These are phyloP conservation scores for Termitomyces sp. DNA, from an alignment of 768 basidiomycete species.

Conservation along the genomic window DNA sequence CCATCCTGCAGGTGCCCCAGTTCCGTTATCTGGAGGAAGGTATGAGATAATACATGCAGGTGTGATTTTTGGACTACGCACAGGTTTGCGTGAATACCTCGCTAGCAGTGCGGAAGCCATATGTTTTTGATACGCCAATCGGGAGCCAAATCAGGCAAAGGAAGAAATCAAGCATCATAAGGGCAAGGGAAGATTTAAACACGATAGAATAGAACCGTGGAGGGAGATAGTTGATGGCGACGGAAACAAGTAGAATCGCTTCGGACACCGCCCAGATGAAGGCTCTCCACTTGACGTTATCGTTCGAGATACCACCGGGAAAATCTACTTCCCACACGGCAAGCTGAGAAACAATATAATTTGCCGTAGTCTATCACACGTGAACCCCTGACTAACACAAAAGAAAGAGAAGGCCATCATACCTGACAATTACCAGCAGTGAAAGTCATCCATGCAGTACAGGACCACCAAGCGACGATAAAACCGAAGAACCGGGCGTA, in stretches of 20 bases:
- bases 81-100: conserved; percentile 82
- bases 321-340: conserved; percentile 76
- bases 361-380: conserved; percentile 65
- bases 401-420: conserved; percentile 10
- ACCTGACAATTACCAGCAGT: conserved; percentile 86
- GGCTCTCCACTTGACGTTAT: conserved; percentile 81
- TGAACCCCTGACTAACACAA: background rate
- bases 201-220: conserved; percentile 66
- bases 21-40: conserved; percentile 67
- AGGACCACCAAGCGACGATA: conserved; percentile 90
- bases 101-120: conserved; percentile 79
- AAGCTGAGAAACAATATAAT: conserved; percentile 84
- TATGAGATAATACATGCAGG: background rate
- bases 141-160: conserved; percentile 90
- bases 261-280: conserved; percentile 84
- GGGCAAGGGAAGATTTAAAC: conserved; percentile 67
- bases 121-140: conserved; percentile 83
- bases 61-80: conserved; percentile 27
- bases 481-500: conserved; percentile 85
- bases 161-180: conserved; percentile 85
- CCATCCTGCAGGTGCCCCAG: conserved; percentile 82
- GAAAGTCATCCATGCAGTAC: conserved; percentile 96
- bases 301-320: conserved; percentile 67
- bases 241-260: conserved; percentile 57
- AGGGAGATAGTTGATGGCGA: conserved; percentile 83